phyloP scores from a whole-genome alignment of 164 flowering plant genomes.

The Macadamia tetraphylla region DNA sequence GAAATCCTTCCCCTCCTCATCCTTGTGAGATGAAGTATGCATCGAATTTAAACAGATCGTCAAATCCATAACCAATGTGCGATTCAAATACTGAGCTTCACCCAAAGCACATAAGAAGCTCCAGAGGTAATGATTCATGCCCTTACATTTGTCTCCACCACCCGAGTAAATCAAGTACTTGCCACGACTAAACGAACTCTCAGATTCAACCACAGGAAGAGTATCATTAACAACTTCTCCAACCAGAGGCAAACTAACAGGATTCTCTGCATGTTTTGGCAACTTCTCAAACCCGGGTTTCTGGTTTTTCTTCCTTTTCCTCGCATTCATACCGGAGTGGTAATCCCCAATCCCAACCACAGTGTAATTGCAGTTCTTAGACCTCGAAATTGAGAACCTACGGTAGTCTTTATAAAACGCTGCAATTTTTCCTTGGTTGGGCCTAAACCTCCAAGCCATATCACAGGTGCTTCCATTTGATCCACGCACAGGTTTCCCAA shows the following conservation, averaged over 20 bases:
- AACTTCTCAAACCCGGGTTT: conserved; percentile 20
- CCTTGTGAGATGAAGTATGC: conserved; percentile 39
- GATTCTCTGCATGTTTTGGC: conserved; percentile 16
- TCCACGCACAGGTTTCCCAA: conserved; percentile 25
- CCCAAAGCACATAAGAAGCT: conserved; percentile 68
- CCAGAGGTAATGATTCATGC: conserved; percentile 43
- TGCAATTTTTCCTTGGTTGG: conserved; percentile 61
- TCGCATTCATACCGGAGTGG: conserved; percentile 59
- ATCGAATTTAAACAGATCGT: conserved; percentile 47
- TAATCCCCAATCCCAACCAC: conserved; percentile 53
- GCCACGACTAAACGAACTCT: conserved; percentile 46
- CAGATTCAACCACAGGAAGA: conserved; percentile 52
- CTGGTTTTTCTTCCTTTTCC: conserved; percentile 47
- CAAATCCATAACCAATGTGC: conserved; percentile 30
- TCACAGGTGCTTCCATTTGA: conserved; percentile 45
- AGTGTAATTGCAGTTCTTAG: conserved; percentile 41
- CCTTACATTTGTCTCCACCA: conserved; percentile 42
- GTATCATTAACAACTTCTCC: conserved; percentile 56
- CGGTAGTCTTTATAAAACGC: conserved; percentile 63
- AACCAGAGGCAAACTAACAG: too few relatives aligned
- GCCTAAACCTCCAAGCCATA: conserved; percentile 78
- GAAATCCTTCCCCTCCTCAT: conserved; percentile 63
- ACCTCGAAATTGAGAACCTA: conserved; percentile 42
- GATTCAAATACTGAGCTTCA: conserved; percentile 57
- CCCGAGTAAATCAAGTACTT: conserved; percentile 50